Conservation (phyloP, 495 filamentous ascomycete species). For the Glutinoglossum americanum region DNA sequence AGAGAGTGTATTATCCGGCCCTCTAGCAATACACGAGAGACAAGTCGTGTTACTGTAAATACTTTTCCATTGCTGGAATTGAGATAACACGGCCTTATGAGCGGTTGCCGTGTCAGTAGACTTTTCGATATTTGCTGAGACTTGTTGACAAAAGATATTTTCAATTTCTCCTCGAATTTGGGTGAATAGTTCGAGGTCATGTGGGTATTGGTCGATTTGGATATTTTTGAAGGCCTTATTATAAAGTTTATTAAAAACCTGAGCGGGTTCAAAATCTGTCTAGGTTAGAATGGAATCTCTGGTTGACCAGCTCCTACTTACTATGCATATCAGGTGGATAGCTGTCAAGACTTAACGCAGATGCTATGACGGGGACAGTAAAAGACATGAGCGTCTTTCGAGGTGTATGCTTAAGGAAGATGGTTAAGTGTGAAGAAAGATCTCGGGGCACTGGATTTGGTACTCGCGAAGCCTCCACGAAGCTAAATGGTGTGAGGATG, state of each 20-base stretch:
- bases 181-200: neutral
- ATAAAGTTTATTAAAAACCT: neutral
- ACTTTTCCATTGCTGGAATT: neutral
- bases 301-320: too few species aligned
- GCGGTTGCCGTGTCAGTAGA: neutral
- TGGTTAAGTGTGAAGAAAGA: neutral
- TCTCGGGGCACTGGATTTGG: neutral
- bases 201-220: neutral
- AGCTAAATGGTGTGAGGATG: neutral
- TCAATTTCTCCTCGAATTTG: neutral
- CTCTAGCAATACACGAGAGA: neutral
- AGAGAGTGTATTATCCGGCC: neutral
- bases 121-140: neutral
- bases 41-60: neutral
- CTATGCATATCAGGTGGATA: neutral
- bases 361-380: neutral
- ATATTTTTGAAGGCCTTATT: neutral
- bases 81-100: too few species aligned
- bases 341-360: neutral
- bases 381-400: neutral
- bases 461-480: neutral
- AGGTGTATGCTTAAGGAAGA: neutral
- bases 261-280: neutral
- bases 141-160: neutral
- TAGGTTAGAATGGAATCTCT: neutral